These are phyloP conservation scores for Teratosphaeriaceae sp. DNA, from an alignment of 2,329 filamentous ascomycete species.

Conservation along the genomic window DNA sequence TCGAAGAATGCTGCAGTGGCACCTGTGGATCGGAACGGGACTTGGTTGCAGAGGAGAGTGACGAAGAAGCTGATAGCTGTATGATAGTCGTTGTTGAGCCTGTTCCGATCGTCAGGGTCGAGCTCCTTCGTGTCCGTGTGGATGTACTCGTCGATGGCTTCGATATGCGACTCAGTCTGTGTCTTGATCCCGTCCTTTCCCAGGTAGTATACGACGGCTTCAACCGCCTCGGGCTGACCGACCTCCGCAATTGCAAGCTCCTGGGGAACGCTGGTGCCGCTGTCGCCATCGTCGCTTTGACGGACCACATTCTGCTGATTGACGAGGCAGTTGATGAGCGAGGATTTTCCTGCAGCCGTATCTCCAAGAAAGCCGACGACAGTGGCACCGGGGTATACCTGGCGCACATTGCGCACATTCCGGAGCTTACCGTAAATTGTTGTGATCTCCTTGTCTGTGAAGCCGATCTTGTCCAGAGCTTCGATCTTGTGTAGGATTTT, in stretches of 20 bases:
- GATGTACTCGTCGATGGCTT: not conserved
- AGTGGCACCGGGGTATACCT: slow-evolving; percentile 1
- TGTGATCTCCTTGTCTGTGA: not conserved
- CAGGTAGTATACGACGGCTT: not conserved
- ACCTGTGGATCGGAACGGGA: slow-evolving; percentile 5
- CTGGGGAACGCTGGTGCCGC: slow-evolving; percentile 7
- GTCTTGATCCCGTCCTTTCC: not conserved
- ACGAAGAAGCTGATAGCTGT: slow-evolving; percentile 9
- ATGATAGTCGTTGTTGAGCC: not conserved
- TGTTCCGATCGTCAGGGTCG: slow-evolving; percentile 1
- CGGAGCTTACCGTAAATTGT: slow-evolving; percentile 1
- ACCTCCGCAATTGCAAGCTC: not conserved
- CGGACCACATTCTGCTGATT: slow-evolving; percentile 1
- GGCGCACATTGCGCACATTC: not conserved
- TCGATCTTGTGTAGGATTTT: not conserved
- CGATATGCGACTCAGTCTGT: not conserved
- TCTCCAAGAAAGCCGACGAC: slow-evolving; percentile 4
- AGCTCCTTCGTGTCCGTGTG: not conserved
- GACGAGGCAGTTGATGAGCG: slow-evolving; percentile 5
- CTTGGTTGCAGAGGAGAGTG: slow-evolving; percentile 7
- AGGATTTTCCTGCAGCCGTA: slow-evolving; percentile 6
- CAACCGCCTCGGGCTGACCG: not conserved
- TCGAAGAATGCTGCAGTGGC: slow-evolving; percentile 3
- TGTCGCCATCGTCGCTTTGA: slow-evolving; percentile 2
- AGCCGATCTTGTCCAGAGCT: not conserved